These are phyloP conservation scores for Solanum hybrid DNA, from an alignment of 305 asterid genomes.

Conservation along the genomic window DNA sequence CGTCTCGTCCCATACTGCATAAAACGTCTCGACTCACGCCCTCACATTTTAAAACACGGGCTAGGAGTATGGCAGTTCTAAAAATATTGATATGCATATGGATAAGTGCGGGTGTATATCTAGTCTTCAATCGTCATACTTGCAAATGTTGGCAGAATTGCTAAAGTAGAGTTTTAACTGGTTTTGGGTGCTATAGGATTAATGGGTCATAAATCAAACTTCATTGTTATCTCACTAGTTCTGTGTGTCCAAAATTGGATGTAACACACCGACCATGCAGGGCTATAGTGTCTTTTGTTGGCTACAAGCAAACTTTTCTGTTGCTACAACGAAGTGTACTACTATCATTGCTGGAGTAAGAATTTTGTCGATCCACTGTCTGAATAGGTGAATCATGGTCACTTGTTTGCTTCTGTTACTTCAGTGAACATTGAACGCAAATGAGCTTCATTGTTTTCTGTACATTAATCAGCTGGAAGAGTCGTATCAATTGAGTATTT, in stretches of 20 bases:
- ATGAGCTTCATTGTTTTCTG: not conserved
- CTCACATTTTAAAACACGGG: not conserved
- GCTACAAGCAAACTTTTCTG: not conserved
- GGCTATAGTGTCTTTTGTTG: not conserved
- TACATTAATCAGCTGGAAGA: not conserved
- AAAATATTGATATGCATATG: not conserved
- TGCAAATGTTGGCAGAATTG: not conserved
- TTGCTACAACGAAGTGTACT: not conserved
- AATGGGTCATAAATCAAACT: not conserved
- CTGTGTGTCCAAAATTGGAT: not conserved
- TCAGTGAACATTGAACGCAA: not conserved
- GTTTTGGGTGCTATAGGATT: not conserved
- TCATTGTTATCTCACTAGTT: not conserved
- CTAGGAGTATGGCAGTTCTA: not conserved
- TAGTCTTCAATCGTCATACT: not conserved
- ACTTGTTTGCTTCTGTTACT: not conserved
- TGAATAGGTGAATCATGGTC: not conserved
- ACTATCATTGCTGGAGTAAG: not conserved
- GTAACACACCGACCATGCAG: not conserved
- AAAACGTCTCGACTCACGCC: not conserved
- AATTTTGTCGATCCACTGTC: not conserved
- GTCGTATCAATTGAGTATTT: not conserved
- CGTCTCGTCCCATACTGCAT: not conserved
- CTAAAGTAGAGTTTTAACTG: not conserved
- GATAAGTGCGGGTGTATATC: not conserved